A percentile compares a stretch with the other conserved stretches of the same genome.
Evolutionary conservation across 345 rosid species (phyloP).

Genomic region (Xanthoceras sorbifolium): DNA sequence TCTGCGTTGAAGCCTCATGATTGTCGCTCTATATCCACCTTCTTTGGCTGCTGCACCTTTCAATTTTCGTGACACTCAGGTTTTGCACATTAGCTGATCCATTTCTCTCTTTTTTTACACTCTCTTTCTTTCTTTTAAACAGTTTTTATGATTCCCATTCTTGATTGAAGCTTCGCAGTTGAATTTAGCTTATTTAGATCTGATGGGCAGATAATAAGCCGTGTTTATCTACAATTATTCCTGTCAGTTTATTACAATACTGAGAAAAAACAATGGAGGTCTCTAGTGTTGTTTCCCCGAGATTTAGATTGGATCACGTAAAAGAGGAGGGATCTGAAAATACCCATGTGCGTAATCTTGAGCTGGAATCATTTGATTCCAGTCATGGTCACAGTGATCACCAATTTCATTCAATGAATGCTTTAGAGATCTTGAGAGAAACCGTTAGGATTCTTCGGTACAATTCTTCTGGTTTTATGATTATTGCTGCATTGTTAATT

Average conservation of each 20-base stretch:
- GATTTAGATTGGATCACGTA: conserved; percentile 33
- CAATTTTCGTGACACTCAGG: conserved; percentile 14
- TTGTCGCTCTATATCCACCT: background rate
- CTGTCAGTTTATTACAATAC: no score
- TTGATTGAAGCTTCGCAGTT: conserved; percentile 1
- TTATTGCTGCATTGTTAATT: conserved; percentile 57
- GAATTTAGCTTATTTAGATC: background rate
- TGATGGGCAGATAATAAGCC: background rate
- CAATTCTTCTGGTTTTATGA: conserved; percentile 62
- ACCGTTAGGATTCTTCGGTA: conserved; percentile 80
- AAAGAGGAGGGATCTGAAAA: conserved; percentile 38
- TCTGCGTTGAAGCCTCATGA: background rate
- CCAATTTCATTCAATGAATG: conserved; percentile 66
- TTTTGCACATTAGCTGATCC: background rate
- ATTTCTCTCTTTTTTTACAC: background rate
- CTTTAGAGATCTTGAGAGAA: conserved; percentile 86
- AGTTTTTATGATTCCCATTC: background rate
- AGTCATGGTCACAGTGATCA: conserved; percentile 22
- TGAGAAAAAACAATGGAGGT: conserved; percentile 32
- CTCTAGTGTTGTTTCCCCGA: conserved; percentile 36
- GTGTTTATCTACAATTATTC: conserved; percentile 15
- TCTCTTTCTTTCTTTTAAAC: no score
- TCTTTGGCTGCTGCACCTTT: background rate
- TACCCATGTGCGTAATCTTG: conserved; percentile 38
- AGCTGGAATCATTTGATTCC: conserved; percentile 37